These are phyloP conservation scores for Pseudocercospora macadamiae DNA, from an alignment of 2,329 filamentous ascomycete genomes.

Conservation along the genomic window DNA sequence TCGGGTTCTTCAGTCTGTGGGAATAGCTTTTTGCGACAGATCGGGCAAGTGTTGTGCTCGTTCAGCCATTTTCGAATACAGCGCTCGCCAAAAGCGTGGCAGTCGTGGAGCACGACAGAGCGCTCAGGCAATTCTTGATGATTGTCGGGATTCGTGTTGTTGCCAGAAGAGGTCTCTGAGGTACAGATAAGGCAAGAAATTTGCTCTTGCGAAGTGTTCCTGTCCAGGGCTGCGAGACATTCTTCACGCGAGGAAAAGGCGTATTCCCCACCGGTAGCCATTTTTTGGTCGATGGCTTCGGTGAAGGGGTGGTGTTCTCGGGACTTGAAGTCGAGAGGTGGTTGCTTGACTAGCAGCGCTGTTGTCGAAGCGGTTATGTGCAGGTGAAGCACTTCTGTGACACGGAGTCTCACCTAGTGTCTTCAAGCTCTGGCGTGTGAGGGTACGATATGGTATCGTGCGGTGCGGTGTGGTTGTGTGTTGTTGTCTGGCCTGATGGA, in stretches of 20 bases:
- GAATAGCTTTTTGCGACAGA: neutral
- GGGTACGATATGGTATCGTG: too few species aligned
- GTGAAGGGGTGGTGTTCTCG: too few species aligned
- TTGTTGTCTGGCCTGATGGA: too few species aligned
- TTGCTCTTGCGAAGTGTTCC: neutral
- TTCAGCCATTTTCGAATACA: neutral
- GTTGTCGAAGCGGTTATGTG: too few species aligned
- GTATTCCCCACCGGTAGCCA: neutral
- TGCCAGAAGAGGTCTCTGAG: neutral
- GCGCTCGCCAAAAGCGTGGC: neutral
- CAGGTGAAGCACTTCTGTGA: too few species aligned
- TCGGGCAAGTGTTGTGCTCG: neutral
- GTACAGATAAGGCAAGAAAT: neutral
- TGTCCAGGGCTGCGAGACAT: neutral
- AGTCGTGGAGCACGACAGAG: neutral
- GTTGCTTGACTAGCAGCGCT: too few species aligned
- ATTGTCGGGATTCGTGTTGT: neutral
- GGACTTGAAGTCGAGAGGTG: too few species aligned
- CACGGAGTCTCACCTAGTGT: too few species aligned
- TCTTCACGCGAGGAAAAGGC: neutral
- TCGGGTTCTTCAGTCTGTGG: neutral
- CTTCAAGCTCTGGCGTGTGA: too few species aligned
- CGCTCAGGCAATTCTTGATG: neutral
- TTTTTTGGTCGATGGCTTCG: too few species aligned
- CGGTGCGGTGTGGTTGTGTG: too few species aligned